Conservation (phyloP, 306 rosid species). For the Inga leiocalycina region DNA sequence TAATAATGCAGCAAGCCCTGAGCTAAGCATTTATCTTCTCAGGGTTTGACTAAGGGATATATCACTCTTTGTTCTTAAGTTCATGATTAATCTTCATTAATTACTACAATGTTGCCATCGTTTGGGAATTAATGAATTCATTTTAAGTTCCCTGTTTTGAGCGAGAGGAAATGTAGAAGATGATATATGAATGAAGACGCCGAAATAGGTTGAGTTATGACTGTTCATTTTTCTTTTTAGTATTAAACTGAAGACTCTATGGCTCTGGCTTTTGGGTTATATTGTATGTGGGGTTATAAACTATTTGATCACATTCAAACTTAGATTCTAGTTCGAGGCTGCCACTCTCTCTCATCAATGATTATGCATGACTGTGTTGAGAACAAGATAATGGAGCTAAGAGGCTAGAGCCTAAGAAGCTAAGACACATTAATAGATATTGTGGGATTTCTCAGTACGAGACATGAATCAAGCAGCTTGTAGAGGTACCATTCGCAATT, state of each 20-base stretch:
- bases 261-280: not conserved
- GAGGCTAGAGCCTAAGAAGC: no score
- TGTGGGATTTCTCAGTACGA: no score
- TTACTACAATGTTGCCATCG: no score
- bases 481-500: no score
- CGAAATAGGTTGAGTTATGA: not conserved
- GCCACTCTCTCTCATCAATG: not conserved
- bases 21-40: constrained; percentile 82
- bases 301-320: not conserved
- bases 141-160: not conserved
- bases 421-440: no score
- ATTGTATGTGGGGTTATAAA: no score
- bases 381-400: no score
- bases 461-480: no score
- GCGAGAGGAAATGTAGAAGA: not conserved
- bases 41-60: constrained; percentile 44
- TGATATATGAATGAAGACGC: not conserved
- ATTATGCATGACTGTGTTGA: not conserved
- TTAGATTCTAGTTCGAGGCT: not conserved
- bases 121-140: not conserved
- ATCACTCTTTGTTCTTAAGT: not conserved
- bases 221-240: not conserved
- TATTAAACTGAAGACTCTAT: not conserved
- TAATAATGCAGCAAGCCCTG: constrained; percentile 66
- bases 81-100: not conserved